phyloP scores from a whole-genome alignment of 1,139 yeast genomes.

The Debaryomyces subglobosus region DNA sequence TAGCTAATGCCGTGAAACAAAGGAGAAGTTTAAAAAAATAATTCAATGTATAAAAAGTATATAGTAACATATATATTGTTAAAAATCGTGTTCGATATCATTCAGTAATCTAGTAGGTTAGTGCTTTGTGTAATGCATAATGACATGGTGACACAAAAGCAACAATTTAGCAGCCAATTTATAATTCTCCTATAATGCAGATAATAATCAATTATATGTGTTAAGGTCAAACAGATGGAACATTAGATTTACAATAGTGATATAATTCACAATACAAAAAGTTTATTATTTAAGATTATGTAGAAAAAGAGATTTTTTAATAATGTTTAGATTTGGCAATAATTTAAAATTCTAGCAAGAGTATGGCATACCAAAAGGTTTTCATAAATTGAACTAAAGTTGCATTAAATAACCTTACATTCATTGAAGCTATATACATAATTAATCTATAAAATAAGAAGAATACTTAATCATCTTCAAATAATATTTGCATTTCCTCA shows the following conservation, averaged over 20 bases:
- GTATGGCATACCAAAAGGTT: neutral
- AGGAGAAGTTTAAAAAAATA: conserved; percentile 55
- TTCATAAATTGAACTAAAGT: no score
- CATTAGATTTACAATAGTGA: neutral
- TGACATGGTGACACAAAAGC: neutral
- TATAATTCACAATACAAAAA: no score
- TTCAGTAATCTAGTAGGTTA: no score
- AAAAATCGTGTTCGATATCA: neutral
- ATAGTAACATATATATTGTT: neutral
- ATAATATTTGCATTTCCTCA: conserved; percentile 79
- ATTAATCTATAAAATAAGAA: neutral
- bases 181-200: neutral
- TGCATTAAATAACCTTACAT: neutral
- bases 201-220: no score
- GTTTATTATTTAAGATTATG: no score
- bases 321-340: neutral
- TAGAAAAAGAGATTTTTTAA: neutral
- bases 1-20: conserved; percentile 78
- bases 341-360: neutral
- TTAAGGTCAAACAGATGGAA: no score
- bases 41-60: neutral
- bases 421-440: neutral
- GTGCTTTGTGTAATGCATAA: neutral
- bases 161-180: neutral
- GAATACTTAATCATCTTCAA: conserved; percentile 41